Conservation (phyloP, 2,329 filamentous ascomycete genomes). For the Xylaria digitata region DNA sequence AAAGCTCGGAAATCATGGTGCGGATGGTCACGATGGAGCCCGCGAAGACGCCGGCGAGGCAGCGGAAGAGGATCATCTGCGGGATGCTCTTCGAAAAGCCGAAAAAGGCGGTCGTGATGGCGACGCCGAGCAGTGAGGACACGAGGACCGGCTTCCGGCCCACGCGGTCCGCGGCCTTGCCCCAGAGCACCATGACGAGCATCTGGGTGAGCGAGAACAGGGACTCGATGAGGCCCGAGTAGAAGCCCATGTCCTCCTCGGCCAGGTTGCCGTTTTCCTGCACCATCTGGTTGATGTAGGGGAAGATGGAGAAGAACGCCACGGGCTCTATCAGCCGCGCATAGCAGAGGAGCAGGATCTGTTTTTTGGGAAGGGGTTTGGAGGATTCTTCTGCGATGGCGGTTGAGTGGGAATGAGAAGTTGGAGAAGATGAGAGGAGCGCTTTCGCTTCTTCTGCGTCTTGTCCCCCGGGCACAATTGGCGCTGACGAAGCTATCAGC, state of each 20-base stretch:
- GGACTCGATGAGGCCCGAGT: conserved; percentile 78
- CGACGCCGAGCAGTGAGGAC: conserved; percentile 72
- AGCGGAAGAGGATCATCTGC: conserved; percentile 81
- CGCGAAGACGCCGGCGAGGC: conserved; percentile 77
- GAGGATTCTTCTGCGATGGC: too few relatives aligned
- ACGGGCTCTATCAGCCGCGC: conserved; percentile 79
- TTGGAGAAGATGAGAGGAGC: conserved; percentile 1
- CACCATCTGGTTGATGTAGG: conserved; percentile 84
- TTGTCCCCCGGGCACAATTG: conserved; percentile 9
- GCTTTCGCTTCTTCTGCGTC: conserved; percentile 4
- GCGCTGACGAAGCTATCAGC: conserved; percentile 26
- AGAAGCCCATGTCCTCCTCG: conserved; percentile 80
- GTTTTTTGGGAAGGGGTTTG: conserved; percentile 67
- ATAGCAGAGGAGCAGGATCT: conserved; percentile 79
- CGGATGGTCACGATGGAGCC: conserved; percentile 80
- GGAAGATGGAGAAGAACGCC: conserved; percentile 86
- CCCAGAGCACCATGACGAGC: conserved; percentile 81
- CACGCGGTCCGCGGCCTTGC: conserved; percentile 71
- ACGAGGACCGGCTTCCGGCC: conserved; percentile 81
- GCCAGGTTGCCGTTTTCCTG: conserved; percentile 70
- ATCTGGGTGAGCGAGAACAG: conserved; percentile 82
- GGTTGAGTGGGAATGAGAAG: background rate
- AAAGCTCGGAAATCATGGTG: conserved; percentile 81
- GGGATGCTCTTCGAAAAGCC: conserved; percentile 73
- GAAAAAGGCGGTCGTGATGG: conserved; percentile 71